Base-by-base conservation (phyloP, 192 early-diverging fungal species). In the Umbelopsis sp. region DNA sequence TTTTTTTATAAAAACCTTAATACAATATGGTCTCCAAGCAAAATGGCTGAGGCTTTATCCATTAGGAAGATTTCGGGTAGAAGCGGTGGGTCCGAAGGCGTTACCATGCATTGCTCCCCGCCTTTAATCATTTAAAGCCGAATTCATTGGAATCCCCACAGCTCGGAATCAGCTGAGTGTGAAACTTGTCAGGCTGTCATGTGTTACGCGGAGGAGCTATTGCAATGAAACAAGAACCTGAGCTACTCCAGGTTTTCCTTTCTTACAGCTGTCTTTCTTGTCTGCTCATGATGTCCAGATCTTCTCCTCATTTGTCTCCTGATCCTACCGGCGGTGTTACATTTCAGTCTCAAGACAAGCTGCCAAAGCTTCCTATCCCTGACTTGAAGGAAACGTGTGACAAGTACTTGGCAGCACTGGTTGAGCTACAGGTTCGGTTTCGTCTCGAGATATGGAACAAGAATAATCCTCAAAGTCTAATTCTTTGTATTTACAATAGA, bases 341-440 rank as follows among this genome's bases (percentile, higher is more conserved):
- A 6, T 92, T 88, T 73, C 73, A 81, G 46, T 84, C 85, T 74
- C 90, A 94, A 77, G 77, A 71, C 30, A 67, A 70, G 55, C 71
- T 89, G 12, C 88, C 87, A 44, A 81, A 84, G 10, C 73, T 89
- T 47, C 88, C 88, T 15, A 84, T 91, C 20, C 87, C 88, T 4
- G 45, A 76, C 18, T 80, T 89, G 8, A 74, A 79, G 53, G 80
- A 85, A 4, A 87, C 88, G 0, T 41, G 81, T 18, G 49, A 74
- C 47, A 75, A 71, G 46, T 88, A 87, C 64, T 52, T 90, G 4
- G 58, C 78, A 49, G 83, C 80, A 15, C 46, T 87, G 5, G 76
- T 72, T n/a, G 85, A 87, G 18, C 67, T 90, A n/a, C 78, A 83
- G 73, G 85, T 93, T 46, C 74, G 68, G 73, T 77, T 41, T 82